Evolutionary conservation across 805 yeast species (phyloP), one percentile per base, ranked within the genome.

Genomic region (Starmerella vitae): DNA sequence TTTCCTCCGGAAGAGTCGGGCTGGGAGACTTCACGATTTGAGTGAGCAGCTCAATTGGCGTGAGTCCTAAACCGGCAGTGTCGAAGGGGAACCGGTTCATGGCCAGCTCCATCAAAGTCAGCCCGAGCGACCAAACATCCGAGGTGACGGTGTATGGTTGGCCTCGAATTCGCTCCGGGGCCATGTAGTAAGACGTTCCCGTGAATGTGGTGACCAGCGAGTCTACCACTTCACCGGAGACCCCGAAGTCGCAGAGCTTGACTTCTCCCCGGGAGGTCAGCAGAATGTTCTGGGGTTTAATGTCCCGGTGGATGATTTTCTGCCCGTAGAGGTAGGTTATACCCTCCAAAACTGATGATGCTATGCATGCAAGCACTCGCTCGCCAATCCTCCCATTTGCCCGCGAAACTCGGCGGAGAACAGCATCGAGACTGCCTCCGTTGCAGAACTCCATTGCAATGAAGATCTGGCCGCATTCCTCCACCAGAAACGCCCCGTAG

Each of bases 371-470:
- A 44, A 91, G 61, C 0, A 88, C 94, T 53, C 81, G 82, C 56
- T 91, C 98, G 43, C 94, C 86, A 27, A 91, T 79, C 42, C 96
- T 66, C 30, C 93, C 94, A 15, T 85, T 84, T 39, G 81, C 65
- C 30, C 66, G 63, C 35, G 76, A 68, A 33, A 85, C 80, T 40
- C 74, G 70, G 51, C 78, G 78, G 62, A 88, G 85, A n/a, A 88
- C 75, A 1, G 94, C 84, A 54, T 91, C 96, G 43, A 91, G 61
- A 3, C 94, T 83, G 31, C 74, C 72, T 1, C 96, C 97, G 20
- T 85, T 94, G 85, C 93, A 91, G 58, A 74, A 91, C 59, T 91
- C 98, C 97, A 91, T 91, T 34, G 94, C 84, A 21, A 91, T 91
- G 49, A 82, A 85, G 30, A 91, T 85, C 53, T 85, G 74, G 21